Evolutionary conservation across 1,284 basidiomycete genomes (phyloP).

Genomic region (Lignosus rhinocerotis): DNA sequence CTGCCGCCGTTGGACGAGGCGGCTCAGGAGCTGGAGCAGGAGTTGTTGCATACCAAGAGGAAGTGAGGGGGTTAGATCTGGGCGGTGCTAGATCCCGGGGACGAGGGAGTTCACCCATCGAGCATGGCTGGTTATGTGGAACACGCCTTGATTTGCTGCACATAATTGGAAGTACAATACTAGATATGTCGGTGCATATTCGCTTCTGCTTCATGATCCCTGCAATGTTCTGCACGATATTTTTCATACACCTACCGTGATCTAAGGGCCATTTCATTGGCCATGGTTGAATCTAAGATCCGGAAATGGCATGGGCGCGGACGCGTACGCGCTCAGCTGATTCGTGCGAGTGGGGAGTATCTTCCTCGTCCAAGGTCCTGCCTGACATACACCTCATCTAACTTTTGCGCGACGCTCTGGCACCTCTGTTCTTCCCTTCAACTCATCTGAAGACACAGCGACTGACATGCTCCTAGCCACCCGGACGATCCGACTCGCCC

Average conservation of each 20-base stretch:
- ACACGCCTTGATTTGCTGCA: too few relatives aligned
- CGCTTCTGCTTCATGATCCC: too few relatives aligned
- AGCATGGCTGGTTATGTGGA: too few relatives aligned
- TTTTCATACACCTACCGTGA: too few relatives aligned
- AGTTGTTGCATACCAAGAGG: background rate
- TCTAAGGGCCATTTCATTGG: background rate
- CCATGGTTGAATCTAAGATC: slow-evolving; percentile 4
- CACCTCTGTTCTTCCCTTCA: background rate
- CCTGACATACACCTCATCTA: background rate
- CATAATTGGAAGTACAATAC: too few relatives aligned
- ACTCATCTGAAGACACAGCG: background rate
- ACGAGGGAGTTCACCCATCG: too few relatives aligned
- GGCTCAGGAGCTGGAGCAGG: slow-evolving; percentile 33
- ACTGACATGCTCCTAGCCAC: slow-evolving; percentile 15
- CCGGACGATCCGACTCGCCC: slow-evolving; percentile 12
- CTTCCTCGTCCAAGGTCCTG: slow-evolving; percentile 17
- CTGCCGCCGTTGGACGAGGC: slow-evolving; percentile 33
- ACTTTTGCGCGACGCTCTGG: background rate
- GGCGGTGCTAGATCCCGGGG: too few relatives aligned
- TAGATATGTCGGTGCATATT: too few relatives aligned
- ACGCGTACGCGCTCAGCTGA: slow-evolving; percentile 20
- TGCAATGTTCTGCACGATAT: too few relatives aligned
- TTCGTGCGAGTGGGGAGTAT: slow-evolving; percentile 4
- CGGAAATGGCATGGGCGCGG: slow-evolving; percentile 6
- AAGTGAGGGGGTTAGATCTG: background rate